These are phyloP conservation scores for Rhododendron ovatum DNA, from an alignment of 148 eudicot species.

Conservation along the genomic window DNA sequence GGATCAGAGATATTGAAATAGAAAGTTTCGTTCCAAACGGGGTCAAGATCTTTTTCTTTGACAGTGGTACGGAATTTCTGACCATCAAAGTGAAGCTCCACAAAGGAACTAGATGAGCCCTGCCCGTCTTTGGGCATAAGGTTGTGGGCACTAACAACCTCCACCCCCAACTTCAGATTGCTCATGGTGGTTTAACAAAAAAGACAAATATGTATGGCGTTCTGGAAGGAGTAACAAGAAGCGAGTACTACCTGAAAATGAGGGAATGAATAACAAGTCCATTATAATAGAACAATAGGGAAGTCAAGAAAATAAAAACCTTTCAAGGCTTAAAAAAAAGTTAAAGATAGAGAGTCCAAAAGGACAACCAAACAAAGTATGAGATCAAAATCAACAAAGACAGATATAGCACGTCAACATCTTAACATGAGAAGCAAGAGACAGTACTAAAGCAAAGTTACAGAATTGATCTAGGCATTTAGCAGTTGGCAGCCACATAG, in stretches of 20 bases:
- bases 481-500: neutral
- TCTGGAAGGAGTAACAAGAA: neutral
- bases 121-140: slow-evolving; percentile 65
- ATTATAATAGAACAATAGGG: neutral
- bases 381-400: neutral
- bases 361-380: neutral
- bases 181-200: slow-evolving; percentile 24
- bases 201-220: neutral
- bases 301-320: neutral
- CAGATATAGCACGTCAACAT: neutral
- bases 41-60: slow-evolving; percentile 71
- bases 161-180: slow-evolving; percentile 81
- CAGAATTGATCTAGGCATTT: neutral
- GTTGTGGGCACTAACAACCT: slow-evolving; percentile 77
- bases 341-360: neutral
- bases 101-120: slow-evolving; percentile 66
- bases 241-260: slow-evolving; percentile 8
- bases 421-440: neutral
- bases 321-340: neutral
- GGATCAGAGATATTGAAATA: slow-evolving; percentile 73
- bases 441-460: neutral
- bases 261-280: neutral
- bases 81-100: slow-evolving; percentile 73
- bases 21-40: slow-evolving; percentile 81
- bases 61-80: slow-evolving; percentile 63